These are phyloP conservation scores for Turritis glabra DNA, from an alignment of 345 rosid genomes.

Conservation along the genomic window DNA sequence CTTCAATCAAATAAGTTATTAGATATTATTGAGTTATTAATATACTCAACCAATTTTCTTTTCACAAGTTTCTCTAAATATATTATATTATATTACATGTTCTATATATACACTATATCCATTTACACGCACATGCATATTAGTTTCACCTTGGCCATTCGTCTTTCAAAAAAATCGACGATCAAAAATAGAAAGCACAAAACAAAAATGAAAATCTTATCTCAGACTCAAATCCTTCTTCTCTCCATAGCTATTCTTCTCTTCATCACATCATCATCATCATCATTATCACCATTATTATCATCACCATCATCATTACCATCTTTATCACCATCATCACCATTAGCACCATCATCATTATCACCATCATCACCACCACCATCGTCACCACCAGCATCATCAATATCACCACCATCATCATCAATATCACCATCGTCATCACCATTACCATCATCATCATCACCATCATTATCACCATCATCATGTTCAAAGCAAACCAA, in stretches of 20 bases:
- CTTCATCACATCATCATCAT: background rate
- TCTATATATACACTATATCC: background rate
- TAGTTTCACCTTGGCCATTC: conserved; percentile 18
- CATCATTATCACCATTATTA: background rate
- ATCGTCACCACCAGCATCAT: background rate
- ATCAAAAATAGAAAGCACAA: background rate
- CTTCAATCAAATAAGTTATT: conserved; percentile 16
- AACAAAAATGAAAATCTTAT: conserved; percentile 13
- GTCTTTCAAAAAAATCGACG: conserved; percentile 1
- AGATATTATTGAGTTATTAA: conserved; percentile 28
- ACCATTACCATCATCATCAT: background rate
- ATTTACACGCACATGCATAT: background rate
- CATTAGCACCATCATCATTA: background rate
- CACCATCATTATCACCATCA: conserved; percentile 19
- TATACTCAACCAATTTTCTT: conserved; percentile 34
- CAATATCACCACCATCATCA: background rate
- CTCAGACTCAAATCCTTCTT: conserved; percentile 16
- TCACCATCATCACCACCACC: background rate
- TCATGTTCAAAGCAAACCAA: conserved; percentile 23
- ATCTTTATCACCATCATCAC: background rate
- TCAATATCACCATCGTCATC: background rate
- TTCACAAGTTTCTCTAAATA: background rate
- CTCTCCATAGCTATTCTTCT: conserved; percentile 19
- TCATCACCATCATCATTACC: background rate
- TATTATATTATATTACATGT: background rate